Conservation (phyloP, 371 early-diverging fungal genomes). For the Lichtheimia ramosa region DNA sequence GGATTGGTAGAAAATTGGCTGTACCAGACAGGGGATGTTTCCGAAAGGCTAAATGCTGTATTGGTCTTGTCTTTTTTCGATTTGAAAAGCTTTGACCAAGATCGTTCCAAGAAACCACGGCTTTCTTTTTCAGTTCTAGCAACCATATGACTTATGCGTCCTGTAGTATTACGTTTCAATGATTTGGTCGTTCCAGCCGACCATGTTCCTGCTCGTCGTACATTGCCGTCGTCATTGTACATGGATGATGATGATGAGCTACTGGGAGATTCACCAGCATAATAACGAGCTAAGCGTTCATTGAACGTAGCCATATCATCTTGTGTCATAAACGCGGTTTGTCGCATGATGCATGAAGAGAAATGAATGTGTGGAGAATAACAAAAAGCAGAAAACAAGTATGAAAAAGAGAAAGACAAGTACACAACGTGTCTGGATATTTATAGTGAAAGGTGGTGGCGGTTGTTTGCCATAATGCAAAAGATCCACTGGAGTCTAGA, state of each 20-base stretch:
- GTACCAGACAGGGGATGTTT: constrained; percentile 14
- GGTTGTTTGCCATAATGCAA: not conserved
- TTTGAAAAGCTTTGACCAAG: not conserved
- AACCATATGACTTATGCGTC: not conserved
- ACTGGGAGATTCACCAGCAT: not conserved
- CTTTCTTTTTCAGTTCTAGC: constrained; percentile 1
- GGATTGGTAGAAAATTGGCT: constrained; percentile 16
- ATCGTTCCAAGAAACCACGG: constrained; percentile 1
- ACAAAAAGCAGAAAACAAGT: not conserved
- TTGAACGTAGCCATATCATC: not conserved
- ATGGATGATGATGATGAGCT: not conserved
- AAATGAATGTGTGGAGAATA: not conserved
- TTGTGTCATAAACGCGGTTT: not conserved
- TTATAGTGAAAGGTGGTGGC: not conserved
- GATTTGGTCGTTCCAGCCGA: constrained; percentile 2
- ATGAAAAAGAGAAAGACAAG: not conserved
- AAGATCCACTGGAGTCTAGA: not conserved
- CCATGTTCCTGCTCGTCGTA: not conserved
- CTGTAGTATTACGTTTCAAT: not conserved
- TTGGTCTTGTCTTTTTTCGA: not conserved
- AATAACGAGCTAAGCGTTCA: not conserved
- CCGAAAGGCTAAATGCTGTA: constrained; percentile 1
- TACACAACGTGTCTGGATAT: not conserved
- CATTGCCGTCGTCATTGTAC: constrained; percentile 2
- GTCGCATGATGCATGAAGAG: not conserved